Evolutionary conservation across 331 rosid genomes (phyloP).

Genomic region (Quercus tomentella): DNA sequence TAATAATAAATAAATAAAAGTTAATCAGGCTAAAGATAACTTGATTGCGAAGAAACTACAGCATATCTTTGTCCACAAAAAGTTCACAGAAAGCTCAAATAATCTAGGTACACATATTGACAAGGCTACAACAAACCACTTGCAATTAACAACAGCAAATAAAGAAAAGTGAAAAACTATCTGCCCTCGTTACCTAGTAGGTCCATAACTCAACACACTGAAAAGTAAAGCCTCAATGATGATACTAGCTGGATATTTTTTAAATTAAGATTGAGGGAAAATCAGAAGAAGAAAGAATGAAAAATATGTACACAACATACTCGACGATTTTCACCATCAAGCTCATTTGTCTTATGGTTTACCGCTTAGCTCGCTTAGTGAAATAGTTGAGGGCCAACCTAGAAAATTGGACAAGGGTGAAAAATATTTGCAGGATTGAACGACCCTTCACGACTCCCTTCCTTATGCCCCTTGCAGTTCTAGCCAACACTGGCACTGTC

Average conservation of each 20-base stretch:
- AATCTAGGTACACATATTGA: neutral
- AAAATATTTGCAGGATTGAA: slow-evolving; percentile 53
- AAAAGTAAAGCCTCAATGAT: neutral
- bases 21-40: neutral
- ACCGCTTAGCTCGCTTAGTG: slow-evolving; percentile 33
- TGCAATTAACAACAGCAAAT: neutral
- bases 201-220: neutral
- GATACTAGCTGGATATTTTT: neutral
- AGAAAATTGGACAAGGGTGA: slow-evolving; percentile 53
- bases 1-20: neutral
- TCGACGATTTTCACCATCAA: slow-evolving; percentile 16
- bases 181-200: neutral
- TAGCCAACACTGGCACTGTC: slow-evolving; percentile 55
- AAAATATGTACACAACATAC: slow-evolving; percentile 3
- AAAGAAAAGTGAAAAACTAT: neutral
- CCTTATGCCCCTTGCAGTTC: slow-evolving; percentile 50
- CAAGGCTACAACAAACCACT: neutral
- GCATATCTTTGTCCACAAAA: too few species aligned
- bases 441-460: slow-evolving; percentile 79
- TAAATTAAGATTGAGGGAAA: neutral
- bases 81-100: too few species aligned
- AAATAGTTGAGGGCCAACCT: slow-evolving; percentile 52
- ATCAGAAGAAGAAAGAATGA: neutral
- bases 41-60: neutral
- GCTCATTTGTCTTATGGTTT: slow-evolving; percentile 12